A percentile compares a stretch with the other conserved stretches of the same genome.
These are phyloP conservation scores for Pyrenochaeta sp. DNA, from an alignment of 2,329 filamentous ascomycete genomes.

Conservation along the genomic window DNA sequence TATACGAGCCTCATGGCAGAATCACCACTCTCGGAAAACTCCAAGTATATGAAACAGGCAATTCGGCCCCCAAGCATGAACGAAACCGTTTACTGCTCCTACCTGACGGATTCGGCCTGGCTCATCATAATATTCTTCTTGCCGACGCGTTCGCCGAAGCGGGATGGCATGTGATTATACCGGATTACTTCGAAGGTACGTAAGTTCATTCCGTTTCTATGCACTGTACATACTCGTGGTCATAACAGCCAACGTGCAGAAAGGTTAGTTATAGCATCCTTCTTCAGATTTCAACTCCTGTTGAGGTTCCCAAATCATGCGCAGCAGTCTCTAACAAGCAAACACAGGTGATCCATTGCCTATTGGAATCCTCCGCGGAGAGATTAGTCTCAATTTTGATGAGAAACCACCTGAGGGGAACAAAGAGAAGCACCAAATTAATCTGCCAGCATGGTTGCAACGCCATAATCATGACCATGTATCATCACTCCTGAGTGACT, in stretches of 20 bases:
- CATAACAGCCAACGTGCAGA: too few species aligned
- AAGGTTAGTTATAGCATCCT: too few species aligned
- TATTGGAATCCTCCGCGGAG: too few species aligned
- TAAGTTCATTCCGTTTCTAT: neutral
- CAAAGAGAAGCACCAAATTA: neutral
- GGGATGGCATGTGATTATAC: neutral
- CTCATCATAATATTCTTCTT: neutral
- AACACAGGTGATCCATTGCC: too few species aligned
- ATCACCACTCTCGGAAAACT: neutral
- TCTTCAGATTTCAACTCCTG: too few species aligned
- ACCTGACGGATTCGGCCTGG: neutral
- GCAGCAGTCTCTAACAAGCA: too few species aligned
- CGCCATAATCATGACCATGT: neutral
- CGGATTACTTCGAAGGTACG: neutral
- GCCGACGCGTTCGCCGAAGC: neutral
- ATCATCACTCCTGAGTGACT: neutral
- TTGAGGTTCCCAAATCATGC: too few species aligned
- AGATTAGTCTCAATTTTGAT: too few species aligned
- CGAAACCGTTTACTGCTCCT: too few species aligned
- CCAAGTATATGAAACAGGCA: neutral
- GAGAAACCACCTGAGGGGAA: neutral
- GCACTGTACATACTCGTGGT: neutral
- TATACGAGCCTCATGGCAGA: neutral
- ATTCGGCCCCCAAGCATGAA: neutral
- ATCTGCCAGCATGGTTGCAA: neutral